Base-by-base conservation (phyloP, 345 rosid genomes). In the Pugionium cornutum region DNA sequence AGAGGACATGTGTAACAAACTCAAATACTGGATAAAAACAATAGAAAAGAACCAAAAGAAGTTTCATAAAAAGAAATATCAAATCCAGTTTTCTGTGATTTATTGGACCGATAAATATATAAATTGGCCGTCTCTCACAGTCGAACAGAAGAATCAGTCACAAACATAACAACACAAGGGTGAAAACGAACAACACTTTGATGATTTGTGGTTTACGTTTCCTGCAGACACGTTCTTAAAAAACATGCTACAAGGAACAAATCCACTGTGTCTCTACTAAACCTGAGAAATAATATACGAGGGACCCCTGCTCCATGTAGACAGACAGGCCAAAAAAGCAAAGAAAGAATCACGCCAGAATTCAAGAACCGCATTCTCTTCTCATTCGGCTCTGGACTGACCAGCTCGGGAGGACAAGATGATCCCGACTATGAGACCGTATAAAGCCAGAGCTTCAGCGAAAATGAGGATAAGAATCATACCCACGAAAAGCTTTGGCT, bases 361-460 rank as follows among this genome's bases (percentile, higher is more conserved):
- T 49, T 48, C 53, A 65, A 3, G 51, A 66, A 32, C 68, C 28
- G 4, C 36, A 25, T 39, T 27, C 58, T 74, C 56, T 46, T 54
- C 79, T 84, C 68, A 90, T 1, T 88, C 95, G 18, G 92, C 97
- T 82, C 95, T 84, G 43, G 97, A 88, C 70, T 90, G 97, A 56
- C 97, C 97, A 60, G 95, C 95, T 48, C 97, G 88, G 61, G 95
- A 90, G 36, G 97, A 90, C 82, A 90, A 81, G 77, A 90, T 90
- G 85, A 90, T 90, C 52, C 97, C 95, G 2, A 88, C 90, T 32
- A 90, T 90, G 49, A 87, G 90, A 26, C 97, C 97, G 8, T 88
- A 90, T 8, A 90, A 82, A 25, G 95, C 97, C 73, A 90, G 76
- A 1, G 95, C 95, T 80, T 90, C 97, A 0, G 97, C 95, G 44